phyloP scores from a whole-genome alignment of 768 basidiomycete genomes.

The Pisolithus microcarpus region DNA sequence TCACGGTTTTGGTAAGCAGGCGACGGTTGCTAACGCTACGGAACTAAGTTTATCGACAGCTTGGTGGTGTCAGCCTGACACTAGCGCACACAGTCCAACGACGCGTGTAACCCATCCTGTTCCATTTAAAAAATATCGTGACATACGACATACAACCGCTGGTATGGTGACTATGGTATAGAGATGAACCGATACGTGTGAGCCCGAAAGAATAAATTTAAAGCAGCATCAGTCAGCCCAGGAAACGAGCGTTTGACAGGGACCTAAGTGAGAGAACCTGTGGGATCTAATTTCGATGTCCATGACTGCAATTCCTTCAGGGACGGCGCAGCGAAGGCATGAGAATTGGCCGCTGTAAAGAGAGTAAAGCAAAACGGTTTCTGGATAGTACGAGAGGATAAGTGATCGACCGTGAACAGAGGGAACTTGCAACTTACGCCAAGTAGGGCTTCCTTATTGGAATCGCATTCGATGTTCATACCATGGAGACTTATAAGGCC shows the following conservation, averaged over 20 bases:
- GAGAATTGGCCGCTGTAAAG: slow-evolving; percentile 88
- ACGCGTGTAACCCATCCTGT: neutral
- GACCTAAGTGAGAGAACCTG: slow-evolving; percentile 46
- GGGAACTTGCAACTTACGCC: slow-evolving; percentile 48
- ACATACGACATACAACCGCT: slow-evolving; percentile 8
- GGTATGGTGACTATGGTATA: slow-evolving; percentile 23
- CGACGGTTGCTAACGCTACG: neutral
- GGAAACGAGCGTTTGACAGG: neutral
- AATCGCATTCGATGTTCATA: slow-evolving; percentile 79
- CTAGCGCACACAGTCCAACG: neutral
- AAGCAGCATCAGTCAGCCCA: neutral
- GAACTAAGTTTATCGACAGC: neutral
- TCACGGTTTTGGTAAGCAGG: neutral
- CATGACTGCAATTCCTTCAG: slow-evolving; percentile 80
- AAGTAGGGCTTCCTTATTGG: slow-evolving; percentile 80
- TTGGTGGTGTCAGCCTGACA: neutral
- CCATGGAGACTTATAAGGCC: slow-evolving; percentile 77
- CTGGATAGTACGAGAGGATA: slow-evolving; percentile 31
- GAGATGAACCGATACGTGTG: slow-evolving; percentile 14
- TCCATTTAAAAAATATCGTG: neutral
- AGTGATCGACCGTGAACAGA: neutral
- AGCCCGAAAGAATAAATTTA: slow-evolving; percentile 13
- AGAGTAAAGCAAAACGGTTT: slow-evolving; percentile 83
- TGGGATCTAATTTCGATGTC: slow-evolving; percentile 80
- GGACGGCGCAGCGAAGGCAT: slow-evolving; percentile 78